phyloP scores from a whole-genome alignment of 306 rosid species.

The Cicer chorassanicum region DNA sequence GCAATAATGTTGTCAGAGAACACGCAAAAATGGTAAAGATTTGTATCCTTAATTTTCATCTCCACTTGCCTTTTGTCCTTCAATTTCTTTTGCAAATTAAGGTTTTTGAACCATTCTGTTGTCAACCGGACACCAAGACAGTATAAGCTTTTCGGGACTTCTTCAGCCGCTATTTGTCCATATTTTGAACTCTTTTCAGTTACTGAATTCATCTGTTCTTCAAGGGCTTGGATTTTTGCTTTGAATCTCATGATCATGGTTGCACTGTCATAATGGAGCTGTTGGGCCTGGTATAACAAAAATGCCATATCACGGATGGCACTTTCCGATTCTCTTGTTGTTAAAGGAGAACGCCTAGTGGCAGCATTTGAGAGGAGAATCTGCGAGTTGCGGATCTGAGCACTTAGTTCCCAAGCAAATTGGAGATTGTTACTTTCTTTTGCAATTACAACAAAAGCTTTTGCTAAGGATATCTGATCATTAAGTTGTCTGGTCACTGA shows the following conservation, averaged over 20 bases:
- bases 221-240: constrained; percentile 81
- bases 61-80: constrained; percentile 62
- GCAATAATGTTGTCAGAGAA: constrained; percentile 90
- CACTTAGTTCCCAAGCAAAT: constrained; percentile 95
- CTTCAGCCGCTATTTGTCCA: constrained; percentile 95
- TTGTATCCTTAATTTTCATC: constrained; percentile 71
- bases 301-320: constrained; percentile 80
- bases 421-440: constrained; percentile 87
- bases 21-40: constrained; percentile 76
- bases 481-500: constrained; percentile 77
- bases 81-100: constrained; percentile 58
- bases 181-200: constrained; percentile 83
- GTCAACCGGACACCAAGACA: constrained; percentile 90
- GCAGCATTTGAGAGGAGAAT: constrained; percentile 85
- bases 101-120: constrained; percentile 72
- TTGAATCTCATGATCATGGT: constrained; percentile 91
- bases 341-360: constrained; percentile 71
- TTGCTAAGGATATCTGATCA: constrained; percentile 87
- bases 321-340: constrained; percentile 65
- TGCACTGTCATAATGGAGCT: constrained; percentile 87
- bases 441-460: constrained; percentile 87
- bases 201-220: constrained; percentile 80
- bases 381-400: constrained; percentile 87
- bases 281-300: constrained; percentile 82
- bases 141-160: constrained; percentile 81